Percentiles rank a stretch among this genome's conserved stretches.
phyloP scores from a whole-genome alignment of 2,329 filamentous ascomycete species.

The Trichoderma sp. region DNA sequence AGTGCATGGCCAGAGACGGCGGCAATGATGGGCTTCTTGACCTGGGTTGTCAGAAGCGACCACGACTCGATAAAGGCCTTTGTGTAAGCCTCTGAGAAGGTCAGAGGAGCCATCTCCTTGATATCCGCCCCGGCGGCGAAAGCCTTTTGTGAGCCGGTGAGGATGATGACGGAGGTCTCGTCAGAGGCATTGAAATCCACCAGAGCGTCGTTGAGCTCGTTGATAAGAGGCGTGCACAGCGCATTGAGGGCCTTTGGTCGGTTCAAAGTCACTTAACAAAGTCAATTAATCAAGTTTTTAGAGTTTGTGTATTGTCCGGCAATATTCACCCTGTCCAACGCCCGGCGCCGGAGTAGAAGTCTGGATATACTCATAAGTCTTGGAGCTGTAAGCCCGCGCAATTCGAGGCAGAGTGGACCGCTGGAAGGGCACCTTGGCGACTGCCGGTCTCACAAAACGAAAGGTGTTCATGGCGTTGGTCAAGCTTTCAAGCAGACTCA shows the following conservation, averaged over 20 bases:
- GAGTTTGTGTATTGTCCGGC: background rate
- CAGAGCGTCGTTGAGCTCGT: slow-evolving; percentile 82
- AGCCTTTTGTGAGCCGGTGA: slow-evolving; percentile 86
- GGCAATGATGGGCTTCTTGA: slow-evolving; percentile 93
- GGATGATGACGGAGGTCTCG: slow-evolving; percentile 72
- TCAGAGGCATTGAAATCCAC: slow-evolving; percentile 68
- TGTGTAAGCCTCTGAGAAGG: slow-evolving; percentile 84
- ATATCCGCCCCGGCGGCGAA: slow-evolving; percentile 98
- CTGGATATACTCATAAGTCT: slow-evolving; percentile 76
- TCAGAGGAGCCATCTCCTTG: slow-evolving; percentile 96
- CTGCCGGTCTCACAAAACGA: slow-evolving; percentile 61
- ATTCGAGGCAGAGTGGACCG: slow-evolving; percentile 58
- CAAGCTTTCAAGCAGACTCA: background rate
- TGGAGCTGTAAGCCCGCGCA: slow-evolving; percentile 55
- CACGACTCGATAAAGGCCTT: slow-evolving; percentile 93
- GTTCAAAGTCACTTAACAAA: slow-evolving; percentile 76
- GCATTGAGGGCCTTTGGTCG: slow-evolving; percentile 95
- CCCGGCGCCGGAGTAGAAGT: slow-evolving; percentile 83
- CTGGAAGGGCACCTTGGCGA: slow-evolving; percentile 51
- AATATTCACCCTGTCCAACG: slow-evolving; percentile 74
- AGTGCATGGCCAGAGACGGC: slow-evolving; percentile 94
- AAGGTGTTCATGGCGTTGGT: slow-evolving; percentile 52
- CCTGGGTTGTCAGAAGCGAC: slow-evolving; percentile 78
- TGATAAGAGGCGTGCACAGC: slow-evolving; percentile 85
- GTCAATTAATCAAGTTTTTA: background rate